A percentile compares a stretch with the other conserved stretches of the same genome.
Evolutionary conservation across 2,329 filamentous ascomycete species (phyloP).

Genomic region (Claviceps spartinae): DNA sequence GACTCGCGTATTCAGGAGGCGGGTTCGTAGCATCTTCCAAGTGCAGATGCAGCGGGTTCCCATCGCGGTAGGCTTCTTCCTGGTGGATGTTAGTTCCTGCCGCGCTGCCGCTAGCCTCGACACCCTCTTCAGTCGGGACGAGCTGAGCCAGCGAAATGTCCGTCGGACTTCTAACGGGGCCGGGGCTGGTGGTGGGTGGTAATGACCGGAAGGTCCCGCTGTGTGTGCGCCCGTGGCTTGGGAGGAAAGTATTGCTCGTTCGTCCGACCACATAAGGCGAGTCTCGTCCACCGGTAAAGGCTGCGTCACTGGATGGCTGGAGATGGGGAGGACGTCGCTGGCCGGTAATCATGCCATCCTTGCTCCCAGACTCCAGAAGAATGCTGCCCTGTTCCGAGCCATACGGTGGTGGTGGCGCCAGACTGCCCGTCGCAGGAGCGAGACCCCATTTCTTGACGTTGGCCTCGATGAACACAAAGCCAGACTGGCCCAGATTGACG

Average conservation of each 20-base stretch:
- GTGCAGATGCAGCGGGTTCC: constrained; percentile 25
- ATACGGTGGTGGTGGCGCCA: constrained; percentile 91
- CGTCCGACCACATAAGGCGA: constrained; percentile 23
- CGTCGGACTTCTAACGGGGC: constrained; percentile 79
- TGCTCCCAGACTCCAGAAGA: constrained; percentile 70
- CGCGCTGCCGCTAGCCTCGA: constrained; percentile 36
- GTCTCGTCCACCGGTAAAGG: constrained; percentile 21
- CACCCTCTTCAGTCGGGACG: constrained; percentile 55
- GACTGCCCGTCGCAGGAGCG: constrained; percentile 85
- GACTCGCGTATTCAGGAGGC: constrained; percentile 60
- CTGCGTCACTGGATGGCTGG: constrained; percentile 27
- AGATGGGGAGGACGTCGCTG: constrained; percentile 29
- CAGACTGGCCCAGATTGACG: constrained; percentile 95
- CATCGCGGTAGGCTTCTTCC: constrained; percentile 16
- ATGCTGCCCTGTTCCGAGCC: constrained; percentile 96
- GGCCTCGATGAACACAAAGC: constrained; percentile 97
- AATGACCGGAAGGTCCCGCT: constrained; percentile 68
- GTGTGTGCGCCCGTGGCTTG: constrained; percentile 58
- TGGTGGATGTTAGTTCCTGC: constrained; percentile 5
- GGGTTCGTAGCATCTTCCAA: constrained; percentile 46
- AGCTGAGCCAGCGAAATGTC: constrained; percentile 90
- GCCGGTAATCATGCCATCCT: constrained; percentile 38
- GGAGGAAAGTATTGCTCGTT: constrained; percentile 35
- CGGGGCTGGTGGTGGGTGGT: constrained; percentile 72
- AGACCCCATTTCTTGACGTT: constrained; percentile 99